Percentiles rank a stretch among this genome's conserved stretches.
Evolutionary conservation across 176 grass and related monocot genomes (phyloP).

Genomic region (Pontederia paniculata): DNA sequence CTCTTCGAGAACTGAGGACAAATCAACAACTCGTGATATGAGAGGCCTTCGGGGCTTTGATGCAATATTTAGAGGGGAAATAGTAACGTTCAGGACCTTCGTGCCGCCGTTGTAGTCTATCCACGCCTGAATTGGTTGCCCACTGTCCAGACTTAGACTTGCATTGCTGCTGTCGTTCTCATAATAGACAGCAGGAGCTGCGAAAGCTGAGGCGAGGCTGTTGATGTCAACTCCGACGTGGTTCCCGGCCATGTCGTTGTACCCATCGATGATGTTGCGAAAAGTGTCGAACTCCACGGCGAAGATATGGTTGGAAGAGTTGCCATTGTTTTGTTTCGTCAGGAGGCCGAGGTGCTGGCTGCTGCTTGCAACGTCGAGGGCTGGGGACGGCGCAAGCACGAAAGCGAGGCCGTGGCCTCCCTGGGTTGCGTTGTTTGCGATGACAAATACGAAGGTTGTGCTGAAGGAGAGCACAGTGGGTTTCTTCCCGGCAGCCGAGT

Average conservation of each 20-base stretch:
- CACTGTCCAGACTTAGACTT: constrained; percentile 43
- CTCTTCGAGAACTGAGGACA: constrained; percentile 52
- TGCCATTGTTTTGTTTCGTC: constrained; percentile 43
- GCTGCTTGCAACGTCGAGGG: constrained; percentile 35
- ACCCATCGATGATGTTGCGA: constrained; percentile 41
- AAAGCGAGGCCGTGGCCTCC: constrained; percentile 74
- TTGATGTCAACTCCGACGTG: constrained; percentile 74
- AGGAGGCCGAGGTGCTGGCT: constrained; percentile 66
- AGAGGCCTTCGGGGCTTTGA: constrained; percentile 37
- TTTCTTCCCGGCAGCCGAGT: constrained; percentile 15
- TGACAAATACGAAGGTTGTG: constrained; percentile 69
- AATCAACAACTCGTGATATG: constrained; percentile 45
- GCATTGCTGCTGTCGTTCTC: constrained; percentile 35
- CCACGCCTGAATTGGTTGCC: constrained; percentile 62
- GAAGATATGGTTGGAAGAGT: constrained; percentile 63
- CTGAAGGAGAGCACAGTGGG: constrained; percentile 52
- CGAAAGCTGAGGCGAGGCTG: constrained; percentile 40
- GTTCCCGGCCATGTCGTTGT: constrained; percentile 69
- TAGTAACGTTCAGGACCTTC: constrained; percentile 52
- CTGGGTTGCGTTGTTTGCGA: constrained; percentile 41
- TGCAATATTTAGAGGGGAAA: constrained; percentile 33
- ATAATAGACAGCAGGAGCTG: constrained; percentile 53
- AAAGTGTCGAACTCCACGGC: constrained; percentile 84
- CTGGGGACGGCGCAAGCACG: constrained; percentile 36
- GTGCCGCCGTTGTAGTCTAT: constrained; percentile 54